Evolutionary conservation across 352 stramenopile species (phyloP).

Genomic region (Phytophthora europaea): DNA sequence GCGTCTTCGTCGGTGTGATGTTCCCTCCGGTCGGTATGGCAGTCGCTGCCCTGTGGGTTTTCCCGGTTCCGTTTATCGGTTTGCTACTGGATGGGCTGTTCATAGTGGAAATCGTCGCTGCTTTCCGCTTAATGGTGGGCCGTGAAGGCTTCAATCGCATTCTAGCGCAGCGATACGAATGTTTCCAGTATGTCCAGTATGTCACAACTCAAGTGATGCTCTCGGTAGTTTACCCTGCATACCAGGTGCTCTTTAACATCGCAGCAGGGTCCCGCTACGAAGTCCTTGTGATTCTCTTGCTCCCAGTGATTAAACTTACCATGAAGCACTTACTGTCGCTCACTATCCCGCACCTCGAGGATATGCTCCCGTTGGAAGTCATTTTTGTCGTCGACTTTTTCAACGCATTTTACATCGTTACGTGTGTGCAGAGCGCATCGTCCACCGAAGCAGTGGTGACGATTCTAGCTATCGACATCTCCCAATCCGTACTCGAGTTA

Average conservation of each 20-base stretch:
- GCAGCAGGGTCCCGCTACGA: neutral
- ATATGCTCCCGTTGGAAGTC: slow-evolving; percentile 8
- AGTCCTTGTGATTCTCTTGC: neutral
- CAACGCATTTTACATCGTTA: slow-evolving; percentile 26
- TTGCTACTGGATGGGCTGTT: neutral
- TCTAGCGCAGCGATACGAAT: neutral
- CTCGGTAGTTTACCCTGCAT: slow-evolving; percentile 6
- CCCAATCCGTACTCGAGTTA: neutral
- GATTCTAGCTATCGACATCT: slow-evolving; percentile 5
- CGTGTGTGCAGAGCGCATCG: slow-evolving; percentile 13
- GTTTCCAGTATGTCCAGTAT: neutral
- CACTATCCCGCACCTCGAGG: slow-evolving; percentile 4
- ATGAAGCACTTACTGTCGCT: slow-evolving; percentile 20
- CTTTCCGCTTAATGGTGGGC: slow-evolving; percentile 1
- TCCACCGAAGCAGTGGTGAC: slow-evolving; percentile 6
- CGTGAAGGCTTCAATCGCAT: neutral
- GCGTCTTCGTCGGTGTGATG: neutral
- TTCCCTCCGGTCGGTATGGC: neutral
- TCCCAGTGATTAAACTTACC: slow-evolving; percentile 7
- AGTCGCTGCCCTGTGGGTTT: slow-evolving; percentile 1
- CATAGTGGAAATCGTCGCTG: neutral
- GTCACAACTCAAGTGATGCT: neutral
- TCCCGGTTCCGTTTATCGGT: slow-evolving; percentile 9
- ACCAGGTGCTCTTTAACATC: neutral
- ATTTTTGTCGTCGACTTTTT: slow-evolving; percentile 26